Conservation (phyloP, 768 basidiomycete genomes). For the Mycena pura region DNA sequence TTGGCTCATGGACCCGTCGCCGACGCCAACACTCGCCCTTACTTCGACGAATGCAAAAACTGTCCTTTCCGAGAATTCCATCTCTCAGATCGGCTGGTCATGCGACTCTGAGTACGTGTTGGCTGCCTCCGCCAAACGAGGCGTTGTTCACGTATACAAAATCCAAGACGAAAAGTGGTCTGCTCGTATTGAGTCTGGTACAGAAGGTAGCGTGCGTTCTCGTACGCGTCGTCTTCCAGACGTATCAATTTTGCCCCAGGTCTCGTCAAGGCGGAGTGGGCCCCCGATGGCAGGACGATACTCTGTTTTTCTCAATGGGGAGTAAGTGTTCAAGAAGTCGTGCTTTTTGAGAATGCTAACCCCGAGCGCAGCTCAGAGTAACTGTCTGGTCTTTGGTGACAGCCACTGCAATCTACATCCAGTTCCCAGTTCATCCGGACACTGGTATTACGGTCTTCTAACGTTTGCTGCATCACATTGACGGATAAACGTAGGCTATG, state of each 20-base stretch:
- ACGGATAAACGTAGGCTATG: conserved; percentile 60
- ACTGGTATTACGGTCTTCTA: conserved; percentile 55
- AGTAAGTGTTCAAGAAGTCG: conserved; percentile 56
- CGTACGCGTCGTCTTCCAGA: not conserved
- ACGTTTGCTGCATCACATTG: not conserved
- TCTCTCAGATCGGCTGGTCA: conserved; percentile 80
- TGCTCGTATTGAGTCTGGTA: conserved; percentile 78
- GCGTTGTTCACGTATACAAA: conserved; percentile 78
- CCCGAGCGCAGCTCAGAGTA: conserved; percentile 68
- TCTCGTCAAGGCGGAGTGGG: conserved; percentile 89
- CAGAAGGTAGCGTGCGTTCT: conserved; percentile 57
- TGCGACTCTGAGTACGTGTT: conserved; percentile 88
- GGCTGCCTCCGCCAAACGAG: conserved; percentile 76
- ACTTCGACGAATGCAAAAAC: conserved; percentile 44
- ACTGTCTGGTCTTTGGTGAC: conserved; percentile 86
- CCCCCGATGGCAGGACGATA: conserved; percentile 80
- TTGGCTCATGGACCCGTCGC: conserved; percentile 69
- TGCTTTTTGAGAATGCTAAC: conserved; percentile 7
- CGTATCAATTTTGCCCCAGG: conserved; percentile 35
- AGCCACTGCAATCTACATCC: conserved; percentile 81
- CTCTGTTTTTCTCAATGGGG: conserved; percentile 95
- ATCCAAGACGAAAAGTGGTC: conserved; percentile 81
- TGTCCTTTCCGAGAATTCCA: conserved; percentile 28
- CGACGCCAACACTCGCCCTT: conserved; percentile 56
- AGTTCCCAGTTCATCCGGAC: conserved; percentile 83